These are phyloP conservation scores for Chenopodium quinoa DNA, from an alignment of 148 eudicot species.

Conservation along the genomic window DNA sequence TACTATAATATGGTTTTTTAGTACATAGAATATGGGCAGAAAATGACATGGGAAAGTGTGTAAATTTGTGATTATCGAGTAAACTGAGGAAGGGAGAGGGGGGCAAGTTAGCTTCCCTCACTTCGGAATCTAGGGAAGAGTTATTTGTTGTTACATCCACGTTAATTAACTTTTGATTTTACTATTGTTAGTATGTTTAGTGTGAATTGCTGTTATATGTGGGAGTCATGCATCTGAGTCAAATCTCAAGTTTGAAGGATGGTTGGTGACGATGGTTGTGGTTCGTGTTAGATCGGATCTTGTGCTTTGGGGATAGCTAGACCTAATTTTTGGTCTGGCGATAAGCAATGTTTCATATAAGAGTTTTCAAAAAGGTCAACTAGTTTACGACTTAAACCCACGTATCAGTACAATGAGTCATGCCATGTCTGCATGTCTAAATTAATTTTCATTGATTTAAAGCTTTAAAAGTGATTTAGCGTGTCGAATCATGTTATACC, in stretches of 20 bases:
- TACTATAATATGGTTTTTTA: not conserved
- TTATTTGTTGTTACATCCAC: not conserved
- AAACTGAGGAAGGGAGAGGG: not conserved
- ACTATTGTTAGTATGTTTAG: not conserved
- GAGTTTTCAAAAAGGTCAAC: too few species aligned
- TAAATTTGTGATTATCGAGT: slow-evolving; percentile 11
- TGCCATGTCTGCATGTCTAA: too few species aligned
- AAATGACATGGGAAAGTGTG: slow-evolving; percentile 23
- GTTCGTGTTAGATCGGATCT: too few species aligned
- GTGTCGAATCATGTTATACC: too few species aligned
- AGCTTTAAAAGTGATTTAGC: too few species aligned
- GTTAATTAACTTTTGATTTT: not conserved
- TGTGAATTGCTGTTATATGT: not conserved
- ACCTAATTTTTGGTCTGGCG: too few species aligned
- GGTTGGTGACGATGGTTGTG: too few species aligned
- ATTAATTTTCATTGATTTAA: too few species aligned
- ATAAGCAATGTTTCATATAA: too few species aligned
- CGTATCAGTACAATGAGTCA: too few species aligned
- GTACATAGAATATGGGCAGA: slow-evolving; percentile 7
- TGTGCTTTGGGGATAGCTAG: too few species aligned
- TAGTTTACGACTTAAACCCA: too few species aligned
- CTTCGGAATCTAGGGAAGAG: slow-evolving; percentile 30
- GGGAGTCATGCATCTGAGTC: not conserved
- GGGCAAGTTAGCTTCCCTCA: slow-evolving; percentile 23
- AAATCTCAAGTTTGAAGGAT: not conserved